Base-by-base conservation (phyloP, 2,329 filamentous ascomycete genomes). In the Apiospora koreana region DNA sequence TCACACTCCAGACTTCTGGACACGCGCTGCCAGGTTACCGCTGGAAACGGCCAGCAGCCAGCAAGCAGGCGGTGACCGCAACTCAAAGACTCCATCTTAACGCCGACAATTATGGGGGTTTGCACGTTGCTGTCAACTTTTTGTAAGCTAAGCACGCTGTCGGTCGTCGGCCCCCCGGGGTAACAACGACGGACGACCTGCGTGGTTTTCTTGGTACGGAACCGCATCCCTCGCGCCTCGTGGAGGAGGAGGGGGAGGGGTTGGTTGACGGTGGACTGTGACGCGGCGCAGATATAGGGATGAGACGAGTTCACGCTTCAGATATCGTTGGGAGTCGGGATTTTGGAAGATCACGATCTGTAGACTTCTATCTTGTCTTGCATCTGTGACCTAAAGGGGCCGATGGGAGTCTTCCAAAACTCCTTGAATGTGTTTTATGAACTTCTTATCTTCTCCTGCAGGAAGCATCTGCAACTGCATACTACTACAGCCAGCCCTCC, bases 381-480 rank as follows among this genome's bases (percentile, higher is more conserved):
- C 31, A 28, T 62, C 54, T 38, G 31, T 21, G 31, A 38, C 28
- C 54, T 38, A n/a, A n/a, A 62, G 54, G 54, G 54, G 54, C 54
- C 14, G 31, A 35, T 18, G 48, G 1, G 23, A 38, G 31, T 23
- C 50, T 58, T 38, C 54, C 18, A 38, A 62, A n/a, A 38, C 31
- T 62, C 31, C 31, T 62, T 18, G 54, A 38, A 38, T 62, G 54
- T 62, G 54, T 62, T 62, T 62, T 62, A 62, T 21, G 54, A 62
- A 62, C 23, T 62, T 38, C 54, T 62, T 62, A 62, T 62, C 54
- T 62, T 62, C 54, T 62, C 54, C 54, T 62, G 54, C 54, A 62
- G 31, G 54, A 62, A 38, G 54, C 54, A 31, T 62, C 54, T 38
- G 54, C 54, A 62, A 58, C 50, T 58, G 50, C 28, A 31, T 23